A percentile compares a stretch with the other conserved stretches of the same genome.
Conservation (phyloP, 176 grass and related monocot species). For the Elymus sibiricus region DNA sequence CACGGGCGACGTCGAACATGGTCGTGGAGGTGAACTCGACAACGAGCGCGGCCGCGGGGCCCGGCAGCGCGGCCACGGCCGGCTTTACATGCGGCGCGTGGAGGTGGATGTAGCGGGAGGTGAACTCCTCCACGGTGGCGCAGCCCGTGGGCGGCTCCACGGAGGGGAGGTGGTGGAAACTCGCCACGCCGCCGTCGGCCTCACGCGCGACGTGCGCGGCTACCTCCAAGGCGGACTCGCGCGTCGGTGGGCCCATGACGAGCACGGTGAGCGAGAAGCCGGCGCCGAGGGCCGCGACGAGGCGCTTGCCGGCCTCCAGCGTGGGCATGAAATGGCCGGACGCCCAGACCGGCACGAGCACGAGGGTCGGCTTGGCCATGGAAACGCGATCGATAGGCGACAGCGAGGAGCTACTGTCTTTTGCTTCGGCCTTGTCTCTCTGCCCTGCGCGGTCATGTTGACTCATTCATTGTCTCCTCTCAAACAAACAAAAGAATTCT, state of each 20-base stretch:
- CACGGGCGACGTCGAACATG: conserved; percentile 28
- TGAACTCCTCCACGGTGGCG: conserved; percentile 15
- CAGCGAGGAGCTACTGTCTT: background rate
- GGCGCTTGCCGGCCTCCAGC: background rate
- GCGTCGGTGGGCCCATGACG: background rate
- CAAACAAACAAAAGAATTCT: background rate
- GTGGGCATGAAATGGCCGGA: background rate
- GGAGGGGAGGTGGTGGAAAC: conserved; percentile 12
- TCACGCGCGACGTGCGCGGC: background rate
- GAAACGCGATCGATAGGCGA: background rate
- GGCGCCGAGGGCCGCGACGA: background rate
- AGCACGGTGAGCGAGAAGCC: background rate
- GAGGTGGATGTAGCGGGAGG: conserved; percentile 28
- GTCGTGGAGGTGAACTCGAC: conserved; percentile 36
- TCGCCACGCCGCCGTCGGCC: background rate
- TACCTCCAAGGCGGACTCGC: background rate
- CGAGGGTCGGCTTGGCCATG: background rate
- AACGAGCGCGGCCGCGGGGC: conserved; percentile 15
- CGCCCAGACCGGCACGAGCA: background rate
- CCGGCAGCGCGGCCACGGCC: background rate
- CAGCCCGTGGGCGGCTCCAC: background rate
- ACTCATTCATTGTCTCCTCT: background rate
- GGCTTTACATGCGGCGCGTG: conserved; percentile 22
- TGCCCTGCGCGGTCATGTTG: background rate
- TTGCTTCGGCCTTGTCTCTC: background rate